phyloP scores from a whole-genome alignment of 805 yeast genomes.

The Nakazawaea wickerhamii region DNA sequence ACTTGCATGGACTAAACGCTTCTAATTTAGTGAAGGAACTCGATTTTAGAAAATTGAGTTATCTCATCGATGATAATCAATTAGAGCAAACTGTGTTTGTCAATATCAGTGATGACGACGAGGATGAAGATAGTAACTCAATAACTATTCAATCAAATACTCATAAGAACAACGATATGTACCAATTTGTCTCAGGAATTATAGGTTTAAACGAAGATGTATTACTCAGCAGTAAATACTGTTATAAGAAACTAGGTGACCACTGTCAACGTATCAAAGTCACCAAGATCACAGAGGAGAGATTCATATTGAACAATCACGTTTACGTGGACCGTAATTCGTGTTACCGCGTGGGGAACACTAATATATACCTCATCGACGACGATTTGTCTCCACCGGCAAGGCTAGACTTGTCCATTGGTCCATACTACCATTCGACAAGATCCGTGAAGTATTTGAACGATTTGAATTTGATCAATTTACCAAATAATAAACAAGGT shows the following conservation, averaged over 20 bases:
- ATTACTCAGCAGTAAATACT: slow-evolving; percentile 47
- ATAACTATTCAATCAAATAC: slow-evolving; percentile 15
- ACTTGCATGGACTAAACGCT: slow-evolving; percentile 53
- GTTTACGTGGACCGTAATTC: slow-evolving; percentile 29
- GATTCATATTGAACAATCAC: slow-evolving; percentile 50
- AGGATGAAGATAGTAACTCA: slow-evolving; percentile 23
- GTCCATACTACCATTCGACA: slow-evolving; percentile 59
- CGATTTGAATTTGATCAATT: slow-evolving; percentile 43
- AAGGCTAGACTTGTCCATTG: slow-evolving; percentile 58
- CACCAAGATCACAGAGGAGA: slow-evolving; percentile 25
- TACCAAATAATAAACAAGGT: slow-evolving; percentile 49
- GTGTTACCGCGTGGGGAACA: slow-evolving; percentile 51
- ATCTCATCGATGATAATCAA: slow-evolving; percentile 50
- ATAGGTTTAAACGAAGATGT: slow-evolving; percentile 29
- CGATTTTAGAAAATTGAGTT: slow-evolving; percentile 48
- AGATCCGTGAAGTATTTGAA: slow-evolving; percentile 55
- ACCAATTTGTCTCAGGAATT: slow-evolving; percentile 55
- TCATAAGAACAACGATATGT: slow-evolving; percentile 38
- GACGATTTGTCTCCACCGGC: slow-evolving; percentile 60
- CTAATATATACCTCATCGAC: slow-evolving; percentile 60
- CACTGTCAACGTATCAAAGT: slow-evolving; percentile 60
- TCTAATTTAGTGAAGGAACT: slow-evolving; percentile 66
- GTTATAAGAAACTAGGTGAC: slow-evolving; percentile 54
- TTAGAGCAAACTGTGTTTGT: slow-evolving; percentile 60
- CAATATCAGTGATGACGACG: slow-evolving; percentile 29